Conservation (phyloP, 176 grass and related monocot genomes). For the Olyra latifolia region DNA sequence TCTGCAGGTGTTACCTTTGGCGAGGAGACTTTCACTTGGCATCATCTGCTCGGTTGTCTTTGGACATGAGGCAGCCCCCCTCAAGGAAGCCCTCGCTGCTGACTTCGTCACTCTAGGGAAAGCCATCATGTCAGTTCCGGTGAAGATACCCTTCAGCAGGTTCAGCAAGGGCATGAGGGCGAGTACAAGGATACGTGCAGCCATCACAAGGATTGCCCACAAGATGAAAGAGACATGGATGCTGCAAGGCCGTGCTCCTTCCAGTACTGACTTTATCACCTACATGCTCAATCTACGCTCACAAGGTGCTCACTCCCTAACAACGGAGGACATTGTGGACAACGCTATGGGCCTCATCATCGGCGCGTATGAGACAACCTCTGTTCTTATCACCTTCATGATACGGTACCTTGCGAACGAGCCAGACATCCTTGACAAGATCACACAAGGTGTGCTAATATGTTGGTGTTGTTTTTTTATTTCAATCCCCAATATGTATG, state of each 20-base stretch:
- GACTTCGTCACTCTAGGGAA: constrained; percentile 27
- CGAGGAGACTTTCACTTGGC: constrained; percentile 37
- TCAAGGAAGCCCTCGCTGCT: background rate
- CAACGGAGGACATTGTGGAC: constrained; percentile 45
- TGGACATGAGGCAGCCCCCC: background rate
- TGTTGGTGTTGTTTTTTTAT: background rate
- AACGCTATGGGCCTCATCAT: constrained; percentile 37
- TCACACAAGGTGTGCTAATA: background rate
- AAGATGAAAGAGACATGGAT: background rate
- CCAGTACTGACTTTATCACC: constrained; percentile 38
- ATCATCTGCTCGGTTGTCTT: constrained; percentile 40
- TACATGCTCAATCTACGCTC: constrained; percentile 28
- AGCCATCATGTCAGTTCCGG: constrained; percentile 33
- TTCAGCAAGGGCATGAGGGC: constrained; percentile 39
- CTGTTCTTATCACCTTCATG: constrained; percentile 54
- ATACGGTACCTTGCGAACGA: constrained; percentile 39
- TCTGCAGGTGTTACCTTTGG: constrained; percentile 21
- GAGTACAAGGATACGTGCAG: constrained; percentile 19
- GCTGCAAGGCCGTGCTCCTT: background rate
- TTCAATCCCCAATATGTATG: background rate
- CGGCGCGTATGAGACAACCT: constrained; percentile 29
- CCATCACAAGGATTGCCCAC: background rate
- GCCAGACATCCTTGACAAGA: background rate
- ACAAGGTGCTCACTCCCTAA: constrained; percentile 23
- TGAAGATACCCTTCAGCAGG: constrained; percentile 44